Evolutionary conservation across 805 yeast genomes (phyloP).

Genomic region (Starmerella apicola): DNA sequence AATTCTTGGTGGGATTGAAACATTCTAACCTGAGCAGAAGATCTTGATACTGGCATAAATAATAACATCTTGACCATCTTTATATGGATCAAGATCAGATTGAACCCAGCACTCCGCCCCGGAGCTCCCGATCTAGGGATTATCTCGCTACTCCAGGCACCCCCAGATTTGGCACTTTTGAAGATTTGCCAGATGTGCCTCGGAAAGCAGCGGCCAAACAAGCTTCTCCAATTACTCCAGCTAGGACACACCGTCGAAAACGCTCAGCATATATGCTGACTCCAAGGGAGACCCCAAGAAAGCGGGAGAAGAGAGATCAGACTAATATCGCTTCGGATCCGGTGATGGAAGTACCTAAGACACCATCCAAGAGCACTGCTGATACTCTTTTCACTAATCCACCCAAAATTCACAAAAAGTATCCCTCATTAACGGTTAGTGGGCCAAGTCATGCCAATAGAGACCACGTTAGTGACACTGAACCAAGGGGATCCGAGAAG

Average conservation of each 20-base stretch:
- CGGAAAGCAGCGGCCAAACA: constrained; percentile 4
- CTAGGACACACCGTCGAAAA: constrained; percentile 3
- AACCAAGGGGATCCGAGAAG: not conserved
- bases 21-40: not conserved
- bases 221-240: not conserved
- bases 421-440: not conserved
- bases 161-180: constrained; percentile 22
- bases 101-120: constrained; percentile 23
- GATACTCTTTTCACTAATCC: not conserved
- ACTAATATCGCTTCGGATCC: not conserved
- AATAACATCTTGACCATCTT: not conserved
- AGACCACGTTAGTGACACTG: not conserved
- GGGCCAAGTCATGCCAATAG: not conserved
- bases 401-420: not conserved
- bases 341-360: not conserved
- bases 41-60: not conserved
- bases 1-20: not conserved
- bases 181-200: constrained; percentile 16
- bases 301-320: not conserved
- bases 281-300: constrained; percentile 16
- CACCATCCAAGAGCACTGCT: too few relatives aligned
- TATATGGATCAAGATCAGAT: constrained; percentile 3
- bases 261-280: constrained; percentile 5
- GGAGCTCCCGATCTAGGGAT: constrained; percentile 13
- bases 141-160: constrained; percentile 21